Evolutionary conservation across 2,329 filamentous ascomycete genomes (phyloP).

Genomic region (Ceratocystis eucalypticola): DNA sequence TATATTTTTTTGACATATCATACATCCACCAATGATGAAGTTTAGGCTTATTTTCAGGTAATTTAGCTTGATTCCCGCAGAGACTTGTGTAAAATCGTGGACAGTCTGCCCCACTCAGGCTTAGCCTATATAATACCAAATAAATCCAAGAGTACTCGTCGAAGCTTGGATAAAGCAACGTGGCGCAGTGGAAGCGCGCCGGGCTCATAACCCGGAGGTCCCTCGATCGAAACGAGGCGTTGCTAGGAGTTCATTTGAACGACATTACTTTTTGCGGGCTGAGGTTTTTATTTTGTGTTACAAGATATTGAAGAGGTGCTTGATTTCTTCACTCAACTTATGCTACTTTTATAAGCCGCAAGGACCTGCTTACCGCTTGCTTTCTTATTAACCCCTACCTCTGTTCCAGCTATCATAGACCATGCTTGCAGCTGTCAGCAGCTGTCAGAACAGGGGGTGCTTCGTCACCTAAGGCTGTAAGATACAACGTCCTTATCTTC

Average conservation of each 20-base stretch:
- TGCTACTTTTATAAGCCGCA: not conserved
- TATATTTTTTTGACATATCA: too few relatives aligned
- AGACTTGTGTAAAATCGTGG: too few relatives aligned
- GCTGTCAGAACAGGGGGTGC: not conserved
- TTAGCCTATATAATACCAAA: not conserved
- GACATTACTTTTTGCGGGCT: not conserved
- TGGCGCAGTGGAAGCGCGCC: slow-evolving; percentile 20
- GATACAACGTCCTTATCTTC: not conserved
- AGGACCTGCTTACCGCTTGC: not conserved
- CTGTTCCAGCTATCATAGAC: too few relatives aligned
- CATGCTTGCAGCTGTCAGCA: not conserved
- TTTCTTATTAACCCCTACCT: too few relatives aligned
- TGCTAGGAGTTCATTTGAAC: not conserved
- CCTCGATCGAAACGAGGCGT: slow-evolving; percentile 20
- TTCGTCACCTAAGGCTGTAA: not conserved
- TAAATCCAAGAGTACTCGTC: not conserved
- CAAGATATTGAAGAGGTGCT: too few relatives aligned
- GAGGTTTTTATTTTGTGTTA: too few relatives aligned
- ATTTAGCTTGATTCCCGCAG: too few relatives aligned
- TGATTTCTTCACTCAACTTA: too few relatives aligned
- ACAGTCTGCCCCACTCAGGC: not conserved
- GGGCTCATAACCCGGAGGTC: slow-evolving; percentile 20
- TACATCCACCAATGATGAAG: too few relatives aligned
- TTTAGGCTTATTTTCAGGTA: too few relatives aligned
- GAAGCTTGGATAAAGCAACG: slow-evolving; percentile 13